Evolutionary conservation across 129 eudicot genomes (phyloP), one percentile per base, ranked within the genome.

Genomic region (Chrysanthemum makinoi): DNA sequence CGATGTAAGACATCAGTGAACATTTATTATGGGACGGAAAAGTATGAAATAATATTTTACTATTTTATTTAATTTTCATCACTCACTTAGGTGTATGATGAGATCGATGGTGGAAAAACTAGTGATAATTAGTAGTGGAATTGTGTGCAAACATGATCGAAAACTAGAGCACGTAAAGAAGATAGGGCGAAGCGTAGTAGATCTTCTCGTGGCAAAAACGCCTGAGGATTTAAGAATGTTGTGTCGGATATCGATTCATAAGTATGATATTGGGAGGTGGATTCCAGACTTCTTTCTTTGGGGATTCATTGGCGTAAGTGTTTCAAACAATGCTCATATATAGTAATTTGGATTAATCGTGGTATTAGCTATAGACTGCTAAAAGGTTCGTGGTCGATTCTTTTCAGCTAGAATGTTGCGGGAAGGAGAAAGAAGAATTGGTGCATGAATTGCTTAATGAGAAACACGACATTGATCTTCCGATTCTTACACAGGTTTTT

Each of bases 71-170:
- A 26, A 0, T 2, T 28, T 28, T 28, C 30, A 28, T 28, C 4
- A 0, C 4, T 28, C 30, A 39, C 2, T 39, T 6, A 55, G 3
- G 4, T 73, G 47, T 46, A 79, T 10, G 86, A 83, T n/a, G 85
- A 82, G 2, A 74, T 65, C n/a, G n/a, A n/a, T n/a, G 86, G 85
- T 88, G 79, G 92, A 91, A 79, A 88, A 82, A 76, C 26, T 83
- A 24, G 90, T 91, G 81, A 84, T 91, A 4, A 84, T 82, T 63
- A 88, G 93, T 58, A 81, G 87, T 15, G 97, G 92, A 14, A 75
- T 91, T 0, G 92, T 83, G 20, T 73, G 75, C 7, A 75, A 73
- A 14, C 72, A 65, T 69, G 91, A 88, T 50, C 85, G 79, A 80
- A 82, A 66, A 67, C 6, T 5, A 68, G 85, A 79, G 75, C 86